Evolutionary conservation across 1,139 yeast genomes (phyloP).

Genomic region (Wickerhamomyces sp.): DNA sequence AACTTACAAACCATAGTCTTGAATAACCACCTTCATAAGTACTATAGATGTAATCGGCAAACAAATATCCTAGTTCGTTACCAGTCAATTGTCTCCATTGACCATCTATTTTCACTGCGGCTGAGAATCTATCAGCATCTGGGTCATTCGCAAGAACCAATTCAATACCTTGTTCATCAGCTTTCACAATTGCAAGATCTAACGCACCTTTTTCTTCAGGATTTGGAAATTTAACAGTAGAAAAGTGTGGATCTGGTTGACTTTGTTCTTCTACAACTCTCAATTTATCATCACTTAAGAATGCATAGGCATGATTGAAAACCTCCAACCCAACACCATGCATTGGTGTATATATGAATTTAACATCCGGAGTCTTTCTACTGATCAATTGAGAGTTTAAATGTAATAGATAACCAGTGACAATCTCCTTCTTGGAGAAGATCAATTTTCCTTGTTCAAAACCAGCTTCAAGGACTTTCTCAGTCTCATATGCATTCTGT

Average conservation of each 20-base stretch:
- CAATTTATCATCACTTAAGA: constrained; percentile 31
- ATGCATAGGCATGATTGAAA: constrained; percentile 26
- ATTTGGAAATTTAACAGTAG: constrained; percentile 86
- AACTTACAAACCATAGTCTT: constrained; percentile 64
- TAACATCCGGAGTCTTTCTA: constrained; percentile 14
- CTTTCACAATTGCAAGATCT: constrained; percentile 53
- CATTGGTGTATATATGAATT: constrained; percentile 85
- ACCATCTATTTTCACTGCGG: constrained; percentile 45
- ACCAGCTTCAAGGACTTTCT: constrained; percentile 15
- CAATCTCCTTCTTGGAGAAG: constrained; percentile 25
- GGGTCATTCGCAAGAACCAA: constrained; percentile 90
- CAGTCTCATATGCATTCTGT: constrained; percentile 17
- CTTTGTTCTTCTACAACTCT: constrained; percentile 53
- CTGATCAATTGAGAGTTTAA: constrained; percentile 30
- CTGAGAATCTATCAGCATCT: constrained; percentile 91
- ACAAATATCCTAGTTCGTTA: constrained; percentile 81
- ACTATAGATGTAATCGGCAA: constrained; percentile 57
- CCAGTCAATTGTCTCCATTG: constrained; percentile 83
- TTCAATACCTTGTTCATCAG: constrained; percentile 33
- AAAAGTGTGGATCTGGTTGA: constrained; percentile 76
- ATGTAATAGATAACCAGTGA: constrained; percentile 31
- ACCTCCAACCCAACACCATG: constrained; percentile 83
- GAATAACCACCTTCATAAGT: constrained; percentile 23
- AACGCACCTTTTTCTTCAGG: constrained; percentile 96
- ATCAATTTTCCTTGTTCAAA: constrained; percentile 10